These are phyloP conservation scores for Aspergillus floridensis DNA, from an alignment of 2,329 filamentous ascomycete species.

Conservation along the genomic window DNA sequence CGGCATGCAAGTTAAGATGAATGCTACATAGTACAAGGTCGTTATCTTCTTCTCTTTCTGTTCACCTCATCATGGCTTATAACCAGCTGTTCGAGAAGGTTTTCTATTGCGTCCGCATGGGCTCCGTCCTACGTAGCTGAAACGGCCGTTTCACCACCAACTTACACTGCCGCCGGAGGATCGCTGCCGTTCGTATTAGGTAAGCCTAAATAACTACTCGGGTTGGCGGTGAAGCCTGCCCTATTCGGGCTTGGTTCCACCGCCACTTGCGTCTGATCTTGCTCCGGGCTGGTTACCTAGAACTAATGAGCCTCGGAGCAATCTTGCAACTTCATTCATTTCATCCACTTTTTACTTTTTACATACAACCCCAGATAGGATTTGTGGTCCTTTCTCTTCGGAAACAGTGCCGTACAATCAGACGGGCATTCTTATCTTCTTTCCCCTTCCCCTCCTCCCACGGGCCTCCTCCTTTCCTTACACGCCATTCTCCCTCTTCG, in stretches of 20 bases:
- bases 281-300: neutral
- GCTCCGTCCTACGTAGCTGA: neutral
- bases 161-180: neutral
- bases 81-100: neutral
- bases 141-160: neutral
- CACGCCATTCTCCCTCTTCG: constrained; percentile 14
- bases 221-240: constrained; percentile 9
- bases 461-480: neutral
- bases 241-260: neutral
- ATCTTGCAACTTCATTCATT: neutral
- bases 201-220: constrained; percentile 4
- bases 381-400: neutral
- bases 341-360: neutral
- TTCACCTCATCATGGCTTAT: neutral
- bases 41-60: neutral
- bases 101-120: neutral
- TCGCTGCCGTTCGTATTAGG: constrained; percentile 1
- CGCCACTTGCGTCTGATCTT: neutral
- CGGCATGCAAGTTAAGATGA: neutral
- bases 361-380: neutral
- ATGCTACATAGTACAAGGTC: neutral
- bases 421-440: neutral
- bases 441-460: neutral
- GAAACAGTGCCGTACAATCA: neutral
- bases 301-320: neutral